A percentile compares a stretch with the other conserved stretches of the same genome.
phyloP scores from a whole-genome alignment of 129 eudicot species.

The Cynara cardunculus region DNA sequence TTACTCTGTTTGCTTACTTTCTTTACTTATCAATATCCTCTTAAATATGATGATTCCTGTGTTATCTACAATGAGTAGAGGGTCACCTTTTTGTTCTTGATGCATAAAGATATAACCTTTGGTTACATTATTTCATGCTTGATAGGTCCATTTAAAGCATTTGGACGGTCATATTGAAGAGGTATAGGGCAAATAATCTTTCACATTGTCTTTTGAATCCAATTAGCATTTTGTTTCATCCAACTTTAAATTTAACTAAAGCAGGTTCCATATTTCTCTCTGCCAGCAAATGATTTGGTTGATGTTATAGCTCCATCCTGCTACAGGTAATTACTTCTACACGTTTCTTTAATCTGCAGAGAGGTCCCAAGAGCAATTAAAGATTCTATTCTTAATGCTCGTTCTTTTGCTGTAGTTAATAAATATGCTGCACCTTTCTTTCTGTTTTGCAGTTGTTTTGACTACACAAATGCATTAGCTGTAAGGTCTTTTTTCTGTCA shows the following conservation, averaged over 20 bases:
- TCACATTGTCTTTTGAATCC: slow-evolving; percentile 6
- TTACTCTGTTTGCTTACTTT: too few species aligned
- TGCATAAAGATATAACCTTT: background rate
- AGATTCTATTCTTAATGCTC: background rate
- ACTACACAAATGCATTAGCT: slow-evolving; percentile 97
- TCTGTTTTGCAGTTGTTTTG: slow-evolving; percentile 78
- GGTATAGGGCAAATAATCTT: slow-evolving; percentile 38
- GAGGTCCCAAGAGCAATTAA: background rate
- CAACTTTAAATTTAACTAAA: slow-evolving; percentile 30
- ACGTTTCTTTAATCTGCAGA: slow-evolving; percentile 4
- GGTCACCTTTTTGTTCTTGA: background rate
- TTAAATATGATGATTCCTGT: background rate
- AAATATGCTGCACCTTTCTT: slow-evolving; percentile 2
- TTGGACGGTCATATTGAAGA: slow-evolving; percentile 97
- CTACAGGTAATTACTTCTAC: slow-evolving; percentile 59
- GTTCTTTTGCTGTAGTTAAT: slow-evolving; percentile 1
- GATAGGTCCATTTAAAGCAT: slow-evolving; percentile 95
- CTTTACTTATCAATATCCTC: background rate
- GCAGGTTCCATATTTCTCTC: slow-evolving; percentile 98
- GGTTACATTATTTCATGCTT: slow-evolving; percentile 5
- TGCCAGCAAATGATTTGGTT: slow-evolving; percentile 93
- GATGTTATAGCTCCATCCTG: slow-evolving; percentile 99
- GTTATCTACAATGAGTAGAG: background rate
- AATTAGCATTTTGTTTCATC: slow-evolving; percentile 23
- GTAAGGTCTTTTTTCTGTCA: slow-evolving; percentile 45